Percentiles rank a stretch among this genome's conserved stretches.
phyloP scores from a whole-genome alignment of 78 protist species.

The Chrysochromulina tobinii region DNA sequence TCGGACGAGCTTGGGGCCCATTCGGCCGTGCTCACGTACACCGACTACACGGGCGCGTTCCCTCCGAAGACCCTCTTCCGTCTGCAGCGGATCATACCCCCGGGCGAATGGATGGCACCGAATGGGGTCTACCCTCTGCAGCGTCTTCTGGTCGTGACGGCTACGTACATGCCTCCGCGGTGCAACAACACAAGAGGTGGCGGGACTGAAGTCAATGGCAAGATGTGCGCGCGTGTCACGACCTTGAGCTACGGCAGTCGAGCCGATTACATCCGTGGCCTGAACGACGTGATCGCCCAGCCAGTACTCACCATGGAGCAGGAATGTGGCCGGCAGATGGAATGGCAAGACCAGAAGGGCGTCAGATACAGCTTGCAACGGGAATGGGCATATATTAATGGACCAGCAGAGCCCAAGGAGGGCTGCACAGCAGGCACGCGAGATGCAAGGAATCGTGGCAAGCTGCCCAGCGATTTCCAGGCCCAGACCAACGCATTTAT shows the following conservation, averaged over 20 bases:
- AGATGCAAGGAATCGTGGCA: background rate
- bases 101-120: no score
- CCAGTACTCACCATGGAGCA: conserved; percentile 2
- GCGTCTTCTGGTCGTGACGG: background rate
- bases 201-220: background rate
- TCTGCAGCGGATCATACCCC: no score
- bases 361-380: background rate
- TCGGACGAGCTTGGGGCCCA: no score
- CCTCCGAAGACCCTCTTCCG: no score
- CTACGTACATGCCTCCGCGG: background rate
- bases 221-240: background rate
- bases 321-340: background rate
- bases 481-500: background rate
- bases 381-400: background rate
- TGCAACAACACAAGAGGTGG: no score
- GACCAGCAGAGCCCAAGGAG: background rate
- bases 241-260: background rate
- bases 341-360: background rate
- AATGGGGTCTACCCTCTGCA: background rate
- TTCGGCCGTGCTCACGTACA: no score
- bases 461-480: background rate
- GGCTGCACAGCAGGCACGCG: background rate
- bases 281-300: background rate
- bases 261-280: background rate
- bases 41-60: no score